Evolutionary conservation across 2,329 filamentous ascomycete genomes (phyloP), one percentile per base, ranked within the genome.

Genomic region (Aaosphaeria arxii): DNA sequence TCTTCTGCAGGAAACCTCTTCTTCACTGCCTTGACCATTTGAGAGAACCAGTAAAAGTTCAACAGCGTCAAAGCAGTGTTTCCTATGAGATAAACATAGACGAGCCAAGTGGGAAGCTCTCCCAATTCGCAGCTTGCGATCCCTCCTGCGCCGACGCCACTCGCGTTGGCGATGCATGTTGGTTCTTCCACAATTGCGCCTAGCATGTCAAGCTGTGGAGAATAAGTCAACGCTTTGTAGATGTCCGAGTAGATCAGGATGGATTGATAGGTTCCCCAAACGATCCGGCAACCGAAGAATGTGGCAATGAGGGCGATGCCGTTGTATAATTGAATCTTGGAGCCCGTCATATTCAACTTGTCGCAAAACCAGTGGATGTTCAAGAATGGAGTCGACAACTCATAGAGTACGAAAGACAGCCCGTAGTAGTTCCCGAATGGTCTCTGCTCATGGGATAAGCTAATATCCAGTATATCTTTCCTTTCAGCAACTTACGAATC

Each of bases 331-430:
- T 94, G 89, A 17, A 82, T 72, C 49, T 76, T 77, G 13, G 86
- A 85, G 29, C 89, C 89, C 1, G 89, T 94, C 76, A 89, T 83
- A 58, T 83, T 79, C 40, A 92, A 73, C 74, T 94, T 94, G 74
- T 94, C 89, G 71, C 87, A 88, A 75, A 94, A 92, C 89, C 89
- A 94, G 75, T 94, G 89, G 62, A 92, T 79, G 66, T 94, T 94
- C 51, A 94, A 78, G 69, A 94, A 91, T 3, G 89, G 88, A 1
- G 86, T 88, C 9, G 88, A 91, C 13, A 94, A 80, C 70, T 94
- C 89, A 80, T 90, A 94, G 46, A 94, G 84, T 59, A 94, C 88
- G 70, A 94, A 94, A 51, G 84, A 83, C 50, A 82, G 80, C 52
- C 83, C 87, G 69, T 92, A 94, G 74, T 86, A 92, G 73, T 92